Percentiles rank a stretch among this genome's conserved stretches.
Evolutionary conservation across 345 rosid species (phyloP).

Genomic region (Pistacia vera): DNA sequence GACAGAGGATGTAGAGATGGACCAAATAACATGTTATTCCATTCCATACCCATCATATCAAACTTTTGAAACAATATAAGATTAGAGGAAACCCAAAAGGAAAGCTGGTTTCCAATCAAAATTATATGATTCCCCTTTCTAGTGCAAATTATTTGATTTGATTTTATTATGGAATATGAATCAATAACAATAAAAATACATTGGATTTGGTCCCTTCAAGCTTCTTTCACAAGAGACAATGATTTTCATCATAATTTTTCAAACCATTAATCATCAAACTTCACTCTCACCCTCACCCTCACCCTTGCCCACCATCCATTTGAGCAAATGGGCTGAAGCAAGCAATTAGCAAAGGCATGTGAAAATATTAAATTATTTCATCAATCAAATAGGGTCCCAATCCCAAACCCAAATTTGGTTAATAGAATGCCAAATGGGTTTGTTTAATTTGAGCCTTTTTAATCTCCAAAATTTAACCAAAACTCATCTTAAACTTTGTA

Average conservation of each 20-base stretch:
- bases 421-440: too few species aligned
- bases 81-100: constrained; percentile 8
- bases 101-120: background rate
- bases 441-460: too few species aligned
- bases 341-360: too few species aligned
- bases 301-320: too few species aligned
- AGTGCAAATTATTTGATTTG: background rate
- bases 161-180: background rate
- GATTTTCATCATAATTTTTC: background rate
- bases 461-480: too few species aligned
- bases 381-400: too few species aligned
- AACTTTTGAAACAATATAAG: background rate
- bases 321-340: too few species aligned
- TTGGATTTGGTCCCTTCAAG: background rate
- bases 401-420: too few species aligned
- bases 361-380: too few species aligned
- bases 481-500: too few species aligned
- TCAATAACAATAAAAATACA: background rate
- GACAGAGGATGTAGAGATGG: background rate
- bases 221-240: background rate
- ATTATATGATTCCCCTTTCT: background rate
- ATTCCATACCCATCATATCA: background rate
- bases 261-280: background rate
- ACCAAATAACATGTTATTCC: background rate
- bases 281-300: too few species aligned